These are phyloP conservation scores for Coemansia asiatica DNA, from an alignment of 192 early-diverging fungal genomes.

Conservation along the genomic window DNA sequence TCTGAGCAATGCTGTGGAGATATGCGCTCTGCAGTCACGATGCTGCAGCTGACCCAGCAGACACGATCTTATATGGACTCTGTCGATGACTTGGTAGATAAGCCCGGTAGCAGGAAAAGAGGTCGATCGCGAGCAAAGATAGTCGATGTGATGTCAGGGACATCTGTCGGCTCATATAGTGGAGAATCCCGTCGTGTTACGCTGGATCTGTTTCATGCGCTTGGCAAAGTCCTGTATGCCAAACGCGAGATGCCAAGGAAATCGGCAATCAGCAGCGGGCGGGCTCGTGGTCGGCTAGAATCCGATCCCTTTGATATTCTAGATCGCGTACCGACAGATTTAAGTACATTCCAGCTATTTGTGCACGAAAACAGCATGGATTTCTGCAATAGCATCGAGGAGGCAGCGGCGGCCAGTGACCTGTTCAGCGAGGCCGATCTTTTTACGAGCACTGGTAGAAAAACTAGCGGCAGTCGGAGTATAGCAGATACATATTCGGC, in stretches of 20 bases:
- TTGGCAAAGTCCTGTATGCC: constrained; percentile 64
- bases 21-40: constrained; percentile 60
- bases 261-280: constrained; percentile 10
- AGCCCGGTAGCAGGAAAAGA: background rate
- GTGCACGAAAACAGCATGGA: constrained; percentile 62
- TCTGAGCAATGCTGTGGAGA: constrained; percentile 59
- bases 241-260: constrained; percentile 43
- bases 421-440: constrained; percentile 57
- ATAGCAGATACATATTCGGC: constrained; percentile 20
- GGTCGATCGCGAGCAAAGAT: background rate
- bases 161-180: background rate
- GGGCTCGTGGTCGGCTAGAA: constrained; percentile 23
- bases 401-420: constrained; percentile 50
- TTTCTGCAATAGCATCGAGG: constrained; percentile 55
- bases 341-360: constrained; percentile 56
- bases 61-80: background rate
- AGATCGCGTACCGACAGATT: constrained; percentile 58
- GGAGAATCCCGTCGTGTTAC: constrained; percentile 26
- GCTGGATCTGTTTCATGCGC: constrained; percentile 62
- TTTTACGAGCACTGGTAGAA: constrained; percentile 5
- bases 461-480: background rate
- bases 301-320: constrained; percentile 47
- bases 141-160: background rate
- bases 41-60: constrained; percentile 54
- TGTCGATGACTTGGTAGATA: background rate